Conservation (phyloP, 2,329 filamentous ascomycete species). For the Hypoxylon sp. region DNA sequence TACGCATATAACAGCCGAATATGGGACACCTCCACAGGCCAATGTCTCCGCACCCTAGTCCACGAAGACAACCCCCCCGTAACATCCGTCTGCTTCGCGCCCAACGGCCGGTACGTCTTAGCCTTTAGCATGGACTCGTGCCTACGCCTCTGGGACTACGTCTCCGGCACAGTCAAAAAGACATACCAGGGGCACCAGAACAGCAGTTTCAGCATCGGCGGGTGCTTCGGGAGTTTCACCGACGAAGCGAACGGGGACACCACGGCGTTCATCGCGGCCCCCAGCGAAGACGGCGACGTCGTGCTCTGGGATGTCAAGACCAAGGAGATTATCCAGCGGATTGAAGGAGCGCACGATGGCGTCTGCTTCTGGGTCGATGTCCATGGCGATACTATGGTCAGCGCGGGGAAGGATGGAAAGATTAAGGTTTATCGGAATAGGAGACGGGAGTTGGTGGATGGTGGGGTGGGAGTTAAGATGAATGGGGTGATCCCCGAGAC, state of each 20-base stretch:
- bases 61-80: conserved; percentile 96
- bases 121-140: conserved; percentile 93
- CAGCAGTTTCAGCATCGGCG: conserved; percentile 84
- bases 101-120: conserved; percentile 92
- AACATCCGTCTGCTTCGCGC: conserved; percentile 89
- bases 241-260: conserved; percentile 33
- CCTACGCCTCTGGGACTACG: conserved; percentile 94
- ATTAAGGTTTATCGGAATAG: conserved; percentile 63
- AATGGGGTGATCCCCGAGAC: conserved; percentile 12
- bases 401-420: conserved; percentile 67
- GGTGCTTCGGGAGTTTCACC: conserved; percentile 80
- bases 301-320: conserved; percentile 91
- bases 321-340: conserved; percentile 83
- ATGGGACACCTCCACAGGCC: conserved; percentile 95
- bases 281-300: conserved; percentile 88
- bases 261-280: conserved; percentile 77
- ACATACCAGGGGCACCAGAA: conserved; percentile 96
- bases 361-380: conserved; percentile 77
- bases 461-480: background rate
- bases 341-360: conserved; percentile 65
- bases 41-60: conserved; percentile 93
- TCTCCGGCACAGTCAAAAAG: conserved; percentile 91
- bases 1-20: conserved; percentile 74
- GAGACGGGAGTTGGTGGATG: conserved; percentile 34
- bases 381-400: conserved; percentile 68